These are phyloP conservation scores for Pyricularia sp. DNA, from an alignment of 2,329 filamentous ascomycete genomes.

Conservation along the genomic window DNA sequence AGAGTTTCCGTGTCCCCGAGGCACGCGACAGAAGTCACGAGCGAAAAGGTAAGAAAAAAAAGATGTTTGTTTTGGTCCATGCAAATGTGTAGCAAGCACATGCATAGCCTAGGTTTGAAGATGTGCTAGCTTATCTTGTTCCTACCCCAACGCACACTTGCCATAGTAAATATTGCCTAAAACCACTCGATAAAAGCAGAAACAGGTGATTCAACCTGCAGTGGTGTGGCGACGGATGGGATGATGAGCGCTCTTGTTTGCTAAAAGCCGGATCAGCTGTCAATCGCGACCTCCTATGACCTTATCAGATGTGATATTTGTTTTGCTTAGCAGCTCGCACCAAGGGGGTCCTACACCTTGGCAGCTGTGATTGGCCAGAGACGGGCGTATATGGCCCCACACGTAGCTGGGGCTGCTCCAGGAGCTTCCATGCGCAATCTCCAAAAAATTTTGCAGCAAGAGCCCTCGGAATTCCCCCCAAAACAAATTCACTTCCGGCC, in stretches of 20 bases:
- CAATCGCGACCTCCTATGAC: not conserved
- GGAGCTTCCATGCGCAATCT: not conserved
- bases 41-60: not conserved
- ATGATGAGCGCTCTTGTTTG: not conserved
- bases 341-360: not conserved
- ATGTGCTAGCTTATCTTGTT: not conserved
- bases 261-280: conserved; percentile 2
- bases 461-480: not conserved
- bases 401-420: not conserved
- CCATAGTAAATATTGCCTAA: not conserved
- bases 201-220: not conserved
- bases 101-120: not conserved
- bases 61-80: not conserved
- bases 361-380: not conserved
- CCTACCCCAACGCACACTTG: not conserved
- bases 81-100: no score
- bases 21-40: not conserved
- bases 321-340: not conserved
- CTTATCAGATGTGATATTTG: conserved; percentile 4
- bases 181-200: not conserved
- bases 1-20: not conserved
- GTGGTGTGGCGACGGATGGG: not conserved
- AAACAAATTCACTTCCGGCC: not conserved
- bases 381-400: not conserved
- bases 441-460: conserved; percentile 2